These are phyloP conservation scores for Ramaria rubella DNA, from an alignment of 768 basidiomycete genomes.

Conservation along the genomic window DNA sequence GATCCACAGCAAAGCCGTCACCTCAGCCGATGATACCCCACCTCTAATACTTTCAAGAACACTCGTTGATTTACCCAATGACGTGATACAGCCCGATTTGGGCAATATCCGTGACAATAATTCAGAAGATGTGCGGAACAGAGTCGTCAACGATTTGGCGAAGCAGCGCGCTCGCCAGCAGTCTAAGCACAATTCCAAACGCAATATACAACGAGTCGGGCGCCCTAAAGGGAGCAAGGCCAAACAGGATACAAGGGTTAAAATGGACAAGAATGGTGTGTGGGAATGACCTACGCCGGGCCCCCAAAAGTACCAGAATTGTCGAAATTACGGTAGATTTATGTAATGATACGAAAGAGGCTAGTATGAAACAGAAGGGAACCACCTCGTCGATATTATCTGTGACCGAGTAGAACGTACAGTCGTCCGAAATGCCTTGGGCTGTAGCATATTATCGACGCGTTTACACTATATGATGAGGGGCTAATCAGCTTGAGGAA, in stretches of 20 bases:
- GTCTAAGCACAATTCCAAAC: slow-evolving; percentile 74
- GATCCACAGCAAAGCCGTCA: not conserved
- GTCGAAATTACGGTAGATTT: no score
- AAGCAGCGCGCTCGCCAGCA: slow-evolving; percentile 56
- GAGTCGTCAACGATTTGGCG: slow-evolving; percentile 55
- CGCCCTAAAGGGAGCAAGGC: slow-evolving; percentile 78
- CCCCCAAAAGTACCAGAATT: no score
- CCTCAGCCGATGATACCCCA: slow-evolving; percentile 40
- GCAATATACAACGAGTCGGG: slow-evolving; percentile 48
- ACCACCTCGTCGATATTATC: slow-evolving; percentile 33
- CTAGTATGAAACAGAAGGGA: not conserved
- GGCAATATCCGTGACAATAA: not conserved
- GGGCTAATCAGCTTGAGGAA: no score
- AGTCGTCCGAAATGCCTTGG: slow-evolving; percentile 77
- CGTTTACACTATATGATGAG: slow-evolving; percentile 49
- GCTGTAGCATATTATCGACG: slow-evolving; percentile 73
- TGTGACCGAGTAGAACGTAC: slow-evolving; percentile 49
- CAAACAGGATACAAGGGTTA: slow-evolving; percentile 67
- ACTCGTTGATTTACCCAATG: not conserved
- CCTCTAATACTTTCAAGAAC: not conserved
- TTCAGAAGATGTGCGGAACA: slow-evolving; percentile 43
- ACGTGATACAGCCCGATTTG: not conserved
- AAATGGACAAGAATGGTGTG: slow-evolving; percentile 46
- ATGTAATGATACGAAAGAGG: no score
- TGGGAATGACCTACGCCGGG: slow-evolving; percentile 1